Evolutionary conservation across 257 asterid genomes (phyloP), one percentile per base, ranked within the genome.

Genomic region (Linaria vulgaris): DNA sequence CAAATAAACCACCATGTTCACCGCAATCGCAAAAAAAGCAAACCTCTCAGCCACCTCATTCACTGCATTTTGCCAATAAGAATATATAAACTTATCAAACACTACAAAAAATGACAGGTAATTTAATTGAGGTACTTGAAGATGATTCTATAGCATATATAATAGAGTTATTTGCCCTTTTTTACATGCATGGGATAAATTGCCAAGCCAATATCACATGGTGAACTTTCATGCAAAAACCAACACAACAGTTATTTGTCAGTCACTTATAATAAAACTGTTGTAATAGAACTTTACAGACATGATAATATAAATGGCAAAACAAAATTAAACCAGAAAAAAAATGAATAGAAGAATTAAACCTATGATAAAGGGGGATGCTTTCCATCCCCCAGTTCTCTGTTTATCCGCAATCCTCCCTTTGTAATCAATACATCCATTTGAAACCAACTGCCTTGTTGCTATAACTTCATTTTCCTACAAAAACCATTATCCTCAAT

Each of bases 281-380:
- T n/a, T n/a, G n/a, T n/a, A n/a, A n/a, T n/a, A n/a, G n/a, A n/a
- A n/a, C n/a, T n/a, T n/a, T n/a, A n/a, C n/a, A n/a, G n/a, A n/a
- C n/a, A n/a, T n/a, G 7, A 14, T 24, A 2, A 31, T 27, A 13
- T 45, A 31, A n/a, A 27, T 25, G 12, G 12, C 9, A 9, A 44
- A 56, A 56, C 37, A 56, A 12, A 24, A 54, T 16, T 13, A 14
- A 57, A 57, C 9, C 30, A 34, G n/a, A 53, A 9, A 9, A 12
- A 30, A 46, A 17, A 12, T 2, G 30, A 11, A 37, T 1, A 21
- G 27, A 27, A 27, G 45, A 23, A 30, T 8, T 0, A 47, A 44
- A 79, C 96, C 95, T 74, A 88, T 88, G 76, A 88, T 80, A 73
- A 86, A 88, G 14, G 95, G 86, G 16, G 96, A 78, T 68, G 95